A percentile compares a stretch with the other conserved stretches of the same genome.
Evolutionary conservation across 306 rosid species (phyloP).

Genomic region (Citrullus amarus): DNA sequence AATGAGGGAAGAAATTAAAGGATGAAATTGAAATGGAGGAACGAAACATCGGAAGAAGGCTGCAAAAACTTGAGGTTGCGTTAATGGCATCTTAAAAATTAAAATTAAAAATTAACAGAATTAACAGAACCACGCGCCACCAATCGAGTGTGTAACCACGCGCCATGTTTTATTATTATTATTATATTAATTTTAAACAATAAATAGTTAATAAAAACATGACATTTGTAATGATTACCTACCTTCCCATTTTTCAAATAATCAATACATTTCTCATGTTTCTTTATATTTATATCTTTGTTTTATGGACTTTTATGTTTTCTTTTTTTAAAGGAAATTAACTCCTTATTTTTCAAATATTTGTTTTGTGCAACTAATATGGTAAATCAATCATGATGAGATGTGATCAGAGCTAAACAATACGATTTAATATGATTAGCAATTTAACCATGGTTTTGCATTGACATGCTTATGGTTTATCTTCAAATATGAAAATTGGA

Average conservation of each 20-base stretch:
- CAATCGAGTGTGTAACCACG: slow-evolving; percentile 3
- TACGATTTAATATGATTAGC: too few relatives aligned
- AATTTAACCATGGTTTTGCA: too few relatives aligned
- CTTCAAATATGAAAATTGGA: too few relatives aligned
- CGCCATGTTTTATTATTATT: neutral
- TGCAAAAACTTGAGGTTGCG: slow-evolving; percentile 15
- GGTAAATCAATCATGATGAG: too few relatives aligned
- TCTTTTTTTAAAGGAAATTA: neutral
- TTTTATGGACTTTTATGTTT: neutral
- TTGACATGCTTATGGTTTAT: too few relatives aligned
- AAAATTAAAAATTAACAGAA: slow-evolving; percentile 11
- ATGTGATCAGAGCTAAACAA: too few relatives aligned
- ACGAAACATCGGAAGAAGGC: neutral
- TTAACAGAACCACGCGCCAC: slow-evolving; percentile 49
- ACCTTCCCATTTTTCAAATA: neutral
- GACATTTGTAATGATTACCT: neutral
- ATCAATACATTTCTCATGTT: neutral
- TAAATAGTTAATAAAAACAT: too few relatives aligned
- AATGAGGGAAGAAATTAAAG: slow-evolving; percentile 10
- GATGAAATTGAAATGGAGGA: neutral
- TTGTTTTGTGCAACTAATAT: too few relatives aligned
- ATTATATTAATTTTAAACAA: too few relatives aligned
- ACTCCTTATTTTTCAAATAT: too few relatives aligned
- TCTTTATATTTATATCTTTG: neutral
- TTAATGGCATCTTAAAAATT: neutral